Conservation (phyloP, 2,329 filamentous ascomycete genomes). For the Trichoderma sp. region DNA sequence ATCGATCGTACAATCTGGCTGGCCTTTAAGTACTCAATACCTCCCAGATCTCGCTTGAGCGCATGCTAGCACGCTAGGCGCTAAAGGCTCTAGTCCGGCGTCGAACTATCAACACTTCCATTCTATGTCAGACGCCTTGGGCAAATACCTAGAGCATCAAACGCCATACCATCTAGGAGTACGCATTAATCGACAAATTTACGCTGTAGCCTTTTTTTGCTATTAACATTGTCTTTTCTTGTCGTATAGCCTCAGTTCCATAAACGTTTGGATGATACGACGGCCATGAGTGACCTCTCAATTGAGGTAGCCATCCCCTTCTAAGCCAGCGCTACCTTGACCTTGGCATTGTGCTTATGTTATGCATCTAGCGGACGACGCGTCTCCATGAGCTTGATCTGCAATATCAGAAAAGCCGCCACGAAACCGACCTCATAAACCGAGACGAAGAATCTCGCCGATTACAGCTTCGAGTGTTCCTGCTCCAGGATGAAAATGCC, state of each 20-base stretch:
- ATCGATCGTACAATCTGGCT: background rate
- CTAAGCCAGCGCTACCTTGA: background rate
- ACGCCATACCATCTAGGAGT: background rate
- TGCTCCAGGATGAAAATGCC: slow-evolving; percentile 75
- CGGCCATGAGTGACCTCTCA: slow-evolving; percentile 33
- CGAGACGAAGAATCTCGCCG: slow-evolving; percentile 76
- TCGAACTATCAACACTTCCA: background rate
- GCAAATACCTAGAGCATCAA: background rate
- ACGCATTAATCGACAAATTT: background rate
- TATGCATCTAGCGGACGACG: slow-evolving; percentile 44
- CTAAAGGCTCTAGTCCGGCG: slow-evolving; percentile 29
- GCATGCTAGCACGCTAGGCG: background rate
- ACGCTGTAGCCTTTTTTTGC: background rate
- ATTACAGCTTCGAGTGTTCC: slow-evolving; percentile 66
- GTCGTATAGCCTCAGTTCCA: background rate
- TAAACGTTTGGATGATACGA: background rate
- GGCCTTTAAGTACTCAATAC: background rate
- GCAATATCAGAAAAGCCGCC: slow-evolving; percentile 65
- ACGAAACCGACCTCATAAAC: slow-evolving; percentile 66
- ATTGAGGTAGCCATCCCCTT: slow-evolving; percentile 33
- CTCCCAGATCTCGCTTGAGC: background rate
- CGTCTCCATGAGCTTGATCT: slow-evolving; percentile 63
- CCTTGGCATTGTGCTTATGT: slow-evolving; percentile 19
- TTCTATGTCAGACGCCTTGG: background rate
- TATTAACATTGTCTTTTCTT: background rate